phyloP scores from a whole-genome alignment of 2,329 filamentous ascomycete genomes.

The Colletotrichum brevisporum region DNA sequence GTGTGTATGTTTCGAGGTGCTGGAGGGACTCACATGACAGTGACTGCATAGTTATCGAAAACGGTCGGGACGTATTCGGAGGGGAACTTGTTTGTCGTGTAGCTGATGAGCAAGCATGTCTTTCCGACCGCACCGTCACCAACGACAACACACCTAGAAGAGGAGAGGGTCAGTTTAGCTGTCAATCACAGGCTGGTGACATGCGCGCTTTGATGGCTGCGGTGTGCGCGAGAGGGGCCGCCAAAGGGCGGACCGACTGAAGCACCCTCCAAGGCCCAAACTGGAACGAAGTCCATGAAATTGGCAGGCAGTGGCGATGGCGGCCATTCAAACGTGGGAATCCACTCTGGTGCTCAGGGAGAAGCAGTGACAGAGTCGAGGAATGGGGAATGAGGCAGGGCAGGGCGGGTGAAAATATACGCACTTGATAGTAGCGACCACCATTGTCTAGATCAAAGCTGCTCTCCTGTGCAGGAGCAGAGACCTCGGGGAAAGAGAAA shows the following conservation, averaged over 20 bases:
- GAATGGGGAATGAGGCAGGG: constrained; percentile 34
- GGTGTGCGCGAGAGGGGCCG: constrained; percentile 8
- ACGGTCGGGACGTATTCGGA: constrained; percentile 99
- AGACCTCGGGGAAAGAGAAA: constrained; percentile 38
- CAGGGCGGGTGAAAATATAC: constrained; percentile 50
- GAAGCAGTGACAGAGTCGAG: constrained; percentile 33
- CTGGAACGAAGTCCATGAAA: neutral
- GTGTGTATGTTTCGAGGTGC: constrained; percentile 10
- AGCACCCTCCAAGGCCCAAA: neutral
- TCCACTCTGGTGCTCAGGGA: constrained; percentile 15
- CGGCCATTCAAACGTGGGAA: neutral
- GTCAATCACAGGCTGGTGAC: constrained; percentile 19
- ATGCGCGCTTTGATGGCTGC: constrained; percentile 37
- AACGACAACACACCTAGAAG: constrained; percentile 91
- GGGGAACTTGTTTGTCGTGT: constrained; percentile 99
- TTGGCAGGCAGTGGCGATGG: neutral
- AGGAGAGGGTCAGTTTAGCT: constrained; percentile 37
- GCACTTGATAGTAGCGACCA: constrained; percentile 76
- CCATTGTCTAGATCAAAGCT: constrained; percentile 64
- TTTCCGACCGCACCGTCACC: constrained; percentile 99
- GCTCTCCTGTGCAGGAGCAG: constrained; percentile 58
- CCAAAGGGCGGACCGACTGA: constrained; percentile 9
- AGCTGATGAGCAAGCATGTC: constrained; percentile 98
- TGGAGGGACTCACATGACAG: constrained; percentile 87
- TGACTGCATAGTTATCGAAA: constrained; percentile 99